phyloP scores from a whole-genome alignment of 164 flowering plant species.

The grape (Vitis vinifera) region ASM3070453v1 NC_081807.1:12636001-12636500 shows the following conservation, averaged over 20 bases:
- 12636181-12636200: neutral
- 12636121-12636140: too few relatives aligned
- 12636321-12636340: neutral
- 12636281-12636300: slow-evolving; percentile 11
- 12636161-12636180: neutral
- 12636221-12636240: slow-evolving; percentile 15
- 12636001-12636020: too few relatives aligned
- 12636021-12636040: too few relatives aligned
- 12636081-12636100: too few relatives aligned
- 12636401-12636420: slow-evolving; percentile 17
- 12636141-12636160: neutral
- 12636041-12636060: too few relatives aligned
- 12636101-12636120: too few relatives aligned
- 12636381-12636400: slow-evolving; percentile 21
- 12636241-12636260: slow-evolving; percentile 25
- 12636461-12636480: slow-evolving; percentile 12
- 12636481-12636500: slow-evolving; percentile 21
- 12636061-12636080: too few relatives aligned
- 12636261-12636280: slow-evolving; percentile 14
- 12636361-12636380: slow-evolving; percentile 19
- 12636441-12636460: slow-evolving; percentile 28
- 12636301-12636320: neutral
- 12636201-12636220: slow-evolving; percentile 11
- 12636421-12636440: slow-evolving; percentile 16
- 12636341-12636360: neutral